Evolutionary conservation across 2,329 filamentous ascomycete genomes (phyloP).

Genomic region (Pseudocercospora fuligena): DNA sequence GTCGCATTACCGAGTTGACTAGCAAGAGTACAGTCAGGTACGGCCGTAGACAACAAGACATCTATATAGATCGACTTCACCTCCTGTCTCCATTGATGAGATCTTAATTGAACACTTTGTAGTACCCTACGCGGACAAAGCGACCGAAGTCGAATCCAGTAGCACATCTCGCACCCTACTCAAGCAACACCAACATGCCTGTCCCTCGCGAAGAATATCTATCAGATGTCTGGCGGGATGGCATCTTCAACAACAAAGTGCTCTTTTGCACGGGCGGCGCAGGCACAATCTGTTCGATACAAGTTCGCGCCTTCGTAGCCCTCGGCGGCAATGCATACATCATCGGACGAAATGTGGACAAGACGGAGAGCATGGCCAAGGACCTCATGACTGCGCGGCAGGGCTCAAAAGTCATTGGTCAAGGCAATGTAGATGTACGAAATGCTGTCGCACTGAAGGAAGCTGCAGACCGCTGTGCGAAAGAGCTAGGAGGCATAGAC

Average conservation of each 20-base stretch:
- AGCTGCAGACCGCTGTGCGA: conserved; percentile 78
- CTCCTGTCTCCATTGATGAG: background rate
- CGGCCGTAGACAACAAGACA: conserved; percentile 9
- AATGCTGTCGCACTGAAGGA: conserved; percentile 68
- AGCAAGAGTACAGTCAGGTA: conserved; percentile 7
- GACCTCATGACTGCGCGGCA: conserved; percentile 79
- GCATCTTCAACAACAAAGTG: conserved; percentile 85
- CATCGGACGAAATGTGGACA: conserved; percentile 84
- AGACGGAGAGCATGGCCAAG: conserved; percentile 79
- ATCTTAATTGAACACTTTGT: background rate
- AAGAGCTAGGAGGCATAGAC: conserved; percentile 86
- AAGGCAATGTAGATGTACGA: conserved; percentile 74
- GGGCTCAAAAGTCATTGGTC: conserved; percentile 83
- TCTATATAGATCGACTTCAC: background rate
- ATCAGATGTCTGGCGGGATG: conserved; percentile 83
- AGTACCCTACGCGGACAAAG: background rate
- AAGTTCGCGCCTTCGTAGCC: conserved; percentile 87
- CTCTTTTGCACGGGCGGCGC: conserved; percentile 95
- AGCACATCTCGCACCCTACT: background rate
- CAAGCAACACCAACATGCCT: conserved; percentile 41
- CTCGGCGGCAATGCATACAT: conserved; percentile 94
- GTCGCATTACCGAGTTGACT: conserved; percentile 9
- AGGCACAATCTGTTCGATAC: conserved; percentile 90
- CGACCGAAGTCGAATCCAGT: background rate
- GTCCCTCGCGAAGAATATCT: conserved; percentile 75